phyloP scores from a whole-genome alignment of 2,329 filamentous ascomycete genomes.

The Paecilomyces sp. region DNA sequence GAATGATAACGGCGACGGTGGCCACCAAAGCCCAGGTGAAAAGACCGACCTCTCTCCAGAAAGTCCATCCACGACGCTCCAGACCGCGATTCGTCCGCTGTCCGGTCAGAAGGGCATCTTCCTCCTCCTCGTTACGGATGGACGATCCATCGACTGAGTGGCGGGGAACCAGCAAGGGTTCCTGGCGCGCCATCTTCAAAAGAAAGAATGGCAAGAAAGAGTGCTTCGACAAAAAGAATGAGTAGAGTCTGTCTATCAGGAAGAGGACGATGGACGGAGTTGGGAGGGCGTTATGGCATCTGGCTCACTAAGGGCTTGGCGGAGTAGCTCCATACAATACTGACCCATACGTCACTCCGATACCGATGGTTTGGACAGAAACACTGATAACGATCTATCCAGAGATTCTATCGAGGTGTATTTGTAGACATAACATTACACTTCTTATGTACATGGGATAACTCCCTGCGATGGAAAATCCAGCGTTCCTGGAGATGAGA shows the following conservation, averaged over 20 bases:
- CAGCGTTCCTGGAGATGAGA: not conserved
- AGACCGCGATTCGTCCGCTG: slow-evolving; percentile 31
- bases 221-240: not conserved
- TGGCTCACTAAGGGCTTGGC: not conserved
- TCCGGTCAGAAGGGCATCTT: slow-evolving; percentile 56
- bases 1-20: slow-evolving; percentile 68
- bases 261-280: not conserved
- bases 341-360: not conserved
- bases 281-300: not conserved
- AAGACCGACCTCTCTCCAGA: slow-evolving; percentile 67
- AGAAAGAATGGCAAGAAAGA: not conserved
- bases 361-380: not conserved
- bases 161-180: slow-evolving; percentile 48
- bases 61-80: slow-evolving; percentile 41
- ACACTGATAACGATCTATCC: not conserved
- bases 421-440: too few relatives aligned
- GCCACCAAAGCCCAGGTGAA: slow-evolving; percentile 79
- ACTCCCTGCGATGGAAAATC: not conserved
- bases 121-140: slow-evolving; percentile 51
- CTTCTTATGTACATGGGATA: not conserved
- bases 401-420: too few relatives aligned
- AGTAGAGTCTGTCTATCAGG: not conserved
- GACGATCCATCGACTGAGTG: slow-evolving; percentile 51
- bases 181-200: slow-evolving; percentile 31
- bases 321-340: not conserved